phyloP scores from a whole-genome alignment of 2,329 filamentous ascomycete species.

The Penicillium sp. region DNA sequence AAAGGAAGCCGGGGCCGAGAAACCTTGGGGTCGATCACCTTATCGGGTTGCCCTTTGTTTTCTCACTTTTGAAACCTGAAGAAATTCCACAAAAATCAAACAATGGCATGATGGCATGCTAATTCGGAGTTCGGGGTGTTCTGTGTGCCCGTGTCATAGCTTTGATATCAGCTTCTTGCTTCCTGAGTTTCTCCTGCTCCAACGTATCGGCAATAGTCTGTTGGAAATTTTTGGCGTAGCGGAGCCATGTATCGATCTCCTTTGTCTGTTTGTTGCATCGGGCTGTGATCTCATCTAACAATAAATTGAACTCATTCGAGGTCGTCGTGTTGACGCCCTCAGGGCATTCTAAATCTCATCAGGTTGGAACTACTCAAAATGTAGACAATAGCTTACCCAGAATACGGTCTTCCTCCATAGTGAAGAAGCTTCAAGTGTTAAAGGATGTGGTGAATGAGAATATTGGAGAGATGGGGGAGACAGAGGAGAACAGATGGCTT shows the following conservation, averaged over 20 bases:
- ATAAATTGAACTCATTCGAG: background rate
- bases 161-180: background rate
- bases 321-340: background rate
- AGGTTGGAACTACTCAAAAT: background rate
- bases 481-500: background rate
- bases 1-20: background rate
- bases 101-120: background rate
- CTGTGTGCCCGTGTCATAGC: background rate
- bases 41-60: background rate
- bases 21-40: background rate
- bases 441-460: background rate
- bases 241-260: slow-evolving; percentile 2
- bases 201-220: background rate
- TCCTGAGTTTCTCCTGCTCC: background rate
- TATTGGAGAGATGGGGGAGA: background rate
- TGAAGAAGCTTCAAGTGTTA: background rate
- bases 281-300: slow-evolving; percentile 1
- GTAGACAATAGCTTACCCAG: background rate
- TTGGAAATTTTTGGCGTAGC: background rate
- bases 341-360: background rate
- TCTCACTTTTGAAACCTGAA: background rate
- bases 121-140: background rate
- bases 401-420: background rate
- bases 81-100: background rate
- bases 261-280: background rate